Evolutionary conservation across 805 yeast species (phyloP), one percentile per base, ranked within the genome.

Genomic region (Candida pini): DNA sequence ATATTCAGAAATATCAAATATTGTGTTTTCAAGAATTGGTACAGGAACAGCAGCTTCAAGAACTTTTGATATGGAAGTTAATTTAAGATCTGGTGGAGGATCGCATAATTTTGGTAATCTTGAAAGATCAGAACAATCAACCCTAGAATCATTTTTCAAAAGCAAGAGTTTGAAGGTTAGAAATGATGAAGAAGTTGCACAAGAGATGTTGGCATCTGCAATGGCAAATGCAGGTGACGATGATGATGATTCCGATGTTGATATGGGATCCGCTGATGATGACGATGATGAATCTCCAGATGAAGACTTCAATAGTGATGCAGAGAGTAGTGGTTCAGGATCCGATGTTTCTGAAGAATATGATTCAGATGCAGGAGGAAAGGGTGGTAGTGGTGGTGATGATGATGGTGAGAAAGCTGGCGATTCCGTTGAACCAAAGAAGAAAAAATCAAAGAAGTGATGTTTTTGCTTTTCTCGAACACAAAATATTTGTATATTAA

Each of bases 21-120:
- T 92, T 21, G 77, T 83, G 24, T 81, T 92, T 64, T 83, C 96
- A 4, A 80, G 99, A 61, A 84, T 92, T 8, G 95, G 96, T 8
- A 76, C 77, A 30, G 78, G 88, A 1, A 70, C 86, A 1, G 64
- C 80, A 3, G 73, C 85, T 2, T 81, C 94, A 20, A 78, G 96
- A 54, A 92, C 97, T 0, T 92, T 92, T 60, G 99, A 92, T 61
- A 65, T 92, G 64, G 92, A 90, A 47, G 76, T 92, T 34, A 69
- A 69, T 19, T 64, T 89, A 38, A 73, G 81, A 44, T 73, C 76
- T 26, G 78, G 81, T 27, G 68, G 71, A 30, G 80, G 76, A 33
- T 68, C 85, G 12, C 92, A 89, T 47, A 78, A 78, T 26, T 90
- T 92, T 60, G 94, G 95, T 44, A 86, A 85, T 52, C 83, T 92